Percentiles rank a stretch among this genome's conserved stretches.
phyloP scores from a whole-genome alignment of 2,329 filamentous ascomycete species.

The Pseudogymnoascus verrucosus region DNA sequence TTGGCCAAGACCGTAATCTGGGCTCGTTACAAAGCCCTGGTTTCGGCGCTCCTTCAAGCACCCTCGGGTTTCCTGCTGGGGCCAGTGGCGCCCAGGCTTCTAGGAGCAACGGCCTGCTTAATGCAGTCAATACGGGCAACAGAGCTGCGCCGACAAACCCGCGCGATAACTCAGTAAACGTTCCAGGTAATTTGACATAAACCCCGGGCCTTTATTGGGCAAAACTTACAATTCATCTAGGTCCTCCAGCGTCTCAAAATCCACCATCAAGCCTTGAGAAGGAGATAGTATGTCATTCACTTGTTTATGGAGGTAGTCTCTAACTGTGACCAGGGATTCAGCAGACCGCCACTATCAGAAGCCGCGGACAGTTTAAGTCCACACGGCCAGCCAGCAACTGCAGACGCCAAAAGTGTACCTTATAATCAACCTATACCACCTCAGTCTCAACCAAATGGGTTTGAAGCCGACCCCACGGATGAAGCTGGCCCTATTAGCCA shows the following conservation, averaged over 20 bases:
- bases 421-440: neutral
- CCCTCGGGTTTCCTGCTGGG: conserved; percentile 27
- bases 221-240: neutral
- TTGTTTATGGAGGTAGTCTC: neutral
- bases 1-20: conserved; percentile 46
- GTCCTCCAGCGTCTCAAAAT: neutral
- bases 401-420: neutral
- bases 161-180: neutral
- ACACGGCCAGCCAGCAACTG: neutral
- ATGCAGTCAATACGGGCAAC: conserved; percentile 53
- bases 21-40: conserved; percentile 48
- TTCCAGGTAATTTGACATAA: neutral
- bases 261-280: neutral
- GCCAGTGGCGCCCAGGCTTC: conserved; percentile 32
- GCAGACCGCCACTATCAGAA: neutral
- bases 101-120: conserved; percentile 54
- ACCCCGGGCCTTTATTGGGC: neutral
- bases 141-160: conserved; percentile 30
- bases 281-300: neutral
- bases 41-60: conserved; percentile 42
- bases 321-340: neutral
- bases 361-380: neutral
- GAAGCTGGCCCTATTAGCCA: conserved; percentile 33
- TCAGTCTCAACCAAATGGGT: neutral
- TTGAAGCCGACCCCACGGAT: conserved; percentile 13